Evolutionary conservation across 2,329 filamentous ascomycete species (phyloP), one percentile per base, ranked within the genome.

Genomic region (Apiospora malaysiana): DNA sequence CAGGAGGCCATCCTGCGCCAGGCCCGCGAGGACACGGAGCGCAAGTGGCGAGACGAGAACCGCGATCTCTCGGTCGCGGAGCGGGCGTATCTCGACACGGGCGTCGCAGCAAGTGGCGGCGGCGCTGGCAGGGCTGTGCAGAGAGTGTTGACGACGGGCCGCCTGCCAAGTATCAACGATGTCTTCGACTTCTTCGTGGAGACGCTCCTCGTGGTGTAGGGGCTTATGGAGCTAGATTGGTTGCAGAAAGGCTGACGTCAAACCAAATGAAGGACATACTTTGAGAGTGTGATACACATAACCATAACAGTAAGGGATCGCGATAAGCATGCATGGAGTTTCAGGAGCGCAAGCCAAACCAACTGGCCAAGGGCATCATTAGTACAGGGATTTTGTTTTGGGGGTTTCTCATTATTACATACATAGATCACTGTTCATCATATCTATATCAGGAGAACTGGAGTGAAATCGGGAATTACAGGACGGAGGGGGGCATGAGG

Each of bases 21-120:
- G 71, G 93, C 93, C 0, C 91, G 91, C 59, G 88, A 90, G 75
- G 89, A 91, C 75, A 93, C 92, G 1, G 93, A 95, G 83, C 85
- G 85, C 63, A 88, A 88, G 77, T 95, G 93, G 93, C 87, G 87
- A 70, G 87, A 89, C 75, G 91, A 94, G 81, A 87, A 86, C 51
- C 82, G 86, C 27, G 87, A 87, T 71, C 80, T 91, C 23, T 87
- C 85, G 25, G 84, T 83, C 10, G 84, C 84, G 1, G 88, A 91
- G 76, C 86, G 85, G 75, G 85, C 84, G 1, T 88, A 89, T 72
- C 83, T 91, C 68, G 85, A 90, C 76, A 89, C 86, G 40, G 87
- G 87, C 65, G 82, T 76, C 79, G 75, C 78, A 45, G 42, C 42
- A 45, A 45, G 42, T 56, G 68, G 70, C 9, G 75, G 76, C 23